Percentiles rank a stretch among this genome's conserved stretches.
phyloP scores from a whole-genome alignment of 495 filamentous ascomycete species.

The Friedmanniomyces simplex region DNA sequence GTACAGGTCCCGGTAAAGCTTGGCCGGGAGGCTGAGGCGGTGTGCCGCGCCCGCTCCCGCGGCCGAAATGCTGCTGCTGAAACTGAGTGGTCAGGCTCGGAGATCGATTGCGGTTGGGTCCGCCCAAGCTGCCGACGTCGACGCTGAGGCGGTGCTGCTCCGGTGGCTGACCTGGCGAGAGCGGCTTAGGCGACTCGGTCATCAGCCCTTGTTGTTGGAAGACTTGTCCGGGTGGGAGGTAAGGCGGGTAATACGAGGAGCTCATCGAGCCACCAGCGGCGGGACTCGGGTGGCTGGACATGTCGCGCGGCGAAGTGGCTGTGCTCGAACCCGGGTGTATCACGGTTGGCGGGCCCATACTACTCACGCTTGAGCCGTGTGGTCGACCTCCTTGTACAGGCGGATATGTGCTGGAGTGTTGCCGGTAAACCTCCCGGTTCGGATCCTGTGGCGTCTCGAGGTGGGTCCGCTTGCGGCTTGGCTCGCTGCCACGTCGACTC shows the following conservation, averaged over 20 bases:
- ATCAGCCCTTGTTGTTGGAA: constrained; percentile 45
- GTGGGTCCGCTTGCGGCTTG: constrained; percentile 59
- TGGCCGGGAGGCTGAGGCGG: constrained; percentile 31
- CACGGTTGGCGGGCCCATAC: constrained; percentile 24
- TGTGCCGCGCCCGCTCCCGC: constrained; percentile 36
- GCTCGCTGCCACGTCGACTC: constrained; percentile 36
- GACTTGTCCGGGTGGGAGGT: not conserved
- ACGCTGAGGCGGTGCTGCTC: constrained; percentile 51
- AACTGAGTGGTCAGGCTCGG: constrained; percentile 58
- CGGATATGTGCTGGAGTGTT: constrained; percentile 67
- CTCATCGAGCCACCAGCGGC: constrained; percentile 5
- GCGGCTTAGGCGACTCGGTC: constrained; percentile 77
- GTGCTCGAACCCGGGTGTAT: constrained; percentile 19
- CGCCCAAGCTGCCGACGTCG: constrained; percentile 32
- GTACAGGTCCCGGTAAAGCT: constrained; percentile 39
- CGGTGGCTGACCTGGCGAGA: constrained; percentile 62
- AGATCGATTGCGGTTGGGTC: constrained; percentile 49
- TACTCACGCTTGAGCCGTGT: constrained; percentile 20
- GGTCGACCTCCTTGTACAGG: constrained; percentile 37
- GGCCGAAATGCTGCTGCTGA: constrained; percentile 55
- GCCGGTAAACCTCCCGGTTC: constrained; percentile 41
- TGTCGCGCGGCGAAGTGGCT: constrained; percentile 19
- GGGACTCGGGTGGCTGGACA: constrained; percentile 18
- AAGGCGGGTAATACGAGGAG: constrained; percentile 3
- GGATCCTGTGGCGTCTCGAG: constrained; percentile 40